Conservation (phyloP, 2,329 filamentous ascomycete genomes). For the Monilinia aucupariae region DNA sequence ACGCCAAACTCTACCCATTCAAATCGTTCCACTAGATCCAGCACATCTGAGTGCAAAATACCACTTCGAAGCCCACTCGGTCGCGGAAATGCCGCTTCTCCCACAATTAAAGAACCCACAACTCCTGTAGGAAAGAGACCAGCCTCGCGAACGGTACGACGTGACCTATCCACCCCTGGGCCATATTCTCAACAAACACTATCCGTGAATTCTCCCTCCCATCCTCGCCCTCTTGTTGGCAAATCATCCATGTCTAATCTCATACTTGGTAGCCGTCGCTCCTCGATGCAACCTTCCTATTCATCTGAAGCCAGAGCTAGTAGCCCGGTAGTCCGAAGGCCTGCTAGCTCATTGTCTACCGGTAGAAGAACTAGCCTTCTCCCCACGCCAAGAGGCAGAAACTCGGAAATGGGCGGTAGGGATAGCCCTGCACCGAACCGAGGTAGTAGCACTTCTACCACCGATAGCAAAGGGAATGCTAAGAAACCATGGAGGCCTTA, state of each 20-base stretch:
- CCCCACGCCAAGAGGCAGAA: slow-evolving; percentile 39
- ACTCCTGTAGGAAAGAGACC: slow-evolving; percentile 31
- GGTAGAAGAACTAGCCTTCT: slow-evolving; percentile 50
- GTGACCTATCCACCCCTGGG: slow-evolving; percentile 50
- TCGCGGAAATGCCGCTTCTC: slow-evolving; percentile 31
- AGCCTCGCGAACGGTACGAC: slow-evolving; percentile 43
- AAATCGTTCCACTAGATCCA: slow-evolving; percentile 22
- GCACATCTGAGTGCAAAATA: slow-evolving; percentile 30
- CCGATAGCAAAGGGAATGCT: slow-evolving; percentile 27
- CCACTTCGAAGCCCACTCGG: slow-evolving; percentile 32
- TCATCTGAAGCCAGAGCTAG: slow-evolving; percentile 32
- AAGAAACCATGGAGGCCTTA: slow-evolving; percentile 28
- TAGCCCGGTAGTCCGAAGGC: slow-evolving; percentile 37
- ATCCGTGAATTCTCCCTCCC: slow-evolving; percentile 39
- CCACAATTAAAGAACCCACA: slow-evolving; percentile 21
- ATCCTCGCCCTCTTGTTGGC: slow-evolving; percentile 29
- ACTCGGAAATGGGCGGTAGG: slow-evolving; percentile 40
- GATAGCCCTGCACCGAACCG: slow-evolving; percentile 43
- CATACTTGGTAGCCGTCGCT: slow-evolving; percentile 41
- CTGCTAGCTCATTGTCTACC: slow-evolving; percentile 52
- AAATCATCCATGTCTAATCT: slow-evolving; percentile 43
- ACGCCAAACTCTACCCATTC: slow-evolving; percentile 30
- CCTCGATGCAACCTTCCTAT: slow-evolving; percentile 48
- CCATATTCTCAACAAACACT: slow-evolving; percentile 44
- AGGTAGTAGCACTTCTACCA: slow-evolving; percentile 25